phyloP scores from a whole-genome alignment of 2,329 filamentous ascomycete genomes.

The Nemania sp. region DNA sequence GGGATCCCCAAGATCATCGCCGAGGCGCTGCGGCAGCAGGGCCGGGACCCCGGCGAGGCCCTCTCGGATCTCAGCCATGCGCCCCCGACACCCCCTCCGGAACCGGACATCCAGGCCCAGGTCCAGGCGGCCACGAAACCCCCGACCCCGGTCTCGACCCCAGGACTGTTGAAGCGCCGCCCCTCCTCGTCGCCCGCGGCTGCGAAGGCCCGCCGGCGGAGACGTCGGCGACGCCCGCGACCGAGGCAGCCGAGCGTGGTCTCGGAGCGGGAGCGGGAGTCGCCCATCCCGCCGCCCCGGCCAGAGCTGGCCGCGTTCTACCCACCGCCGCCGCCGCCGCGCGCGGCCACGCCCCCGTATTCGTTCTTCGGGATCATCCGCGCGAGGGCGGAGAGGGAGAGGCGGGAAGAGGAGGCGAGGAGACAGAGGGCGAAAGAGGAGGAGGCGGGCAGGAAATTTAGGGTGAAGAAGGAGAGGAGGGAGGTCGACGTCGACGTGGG shows the following conservation, averaged over 20 bases:
- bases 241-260: conserved; percentile 3
- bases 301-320: conserved; percentile 6
- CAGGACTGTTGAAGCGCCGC: conserved; percentile 2
- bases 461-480: neutral
- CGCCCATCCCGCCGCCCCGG: conserved; percentile 17
- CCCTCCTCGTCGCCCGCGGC: conserved; percentile 18
- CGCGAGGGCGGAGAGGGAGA: conserved; percentile 9
- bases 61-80: conserved; percentile 4
- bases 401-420: conserved; percentile 1
- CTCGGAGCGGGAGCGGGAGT: conserved; percentile 3
- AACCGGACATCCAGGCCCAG: neutral
- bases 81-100: conserved; percentile 13
- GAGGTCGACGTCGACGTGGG: neutral
- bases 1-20: conserved; percentile 17
- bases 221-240: conserved; percentile 11
- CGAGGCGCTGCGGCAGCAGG: conserved; percentile 18
- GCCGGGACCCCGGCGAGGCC: conserved; percentile 5
- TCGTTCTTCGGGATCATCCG: conserved; percentile 17
- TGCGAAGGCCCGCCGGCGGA: conserved; percentile 11
- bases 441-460: neutral
- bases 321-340: neutral
- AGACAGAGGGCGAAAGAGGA: conserved; percentile 5
- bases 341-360: neutral
- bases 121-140: neutral
- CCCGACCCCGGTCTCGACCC: neutral